A percentile compares a stretch with the other conserved stretches of the same genome.
Conservation (phyloP, 2,329 filamentous ascomycete genomes). For the Beauveria pseudobassiana region DNA sequence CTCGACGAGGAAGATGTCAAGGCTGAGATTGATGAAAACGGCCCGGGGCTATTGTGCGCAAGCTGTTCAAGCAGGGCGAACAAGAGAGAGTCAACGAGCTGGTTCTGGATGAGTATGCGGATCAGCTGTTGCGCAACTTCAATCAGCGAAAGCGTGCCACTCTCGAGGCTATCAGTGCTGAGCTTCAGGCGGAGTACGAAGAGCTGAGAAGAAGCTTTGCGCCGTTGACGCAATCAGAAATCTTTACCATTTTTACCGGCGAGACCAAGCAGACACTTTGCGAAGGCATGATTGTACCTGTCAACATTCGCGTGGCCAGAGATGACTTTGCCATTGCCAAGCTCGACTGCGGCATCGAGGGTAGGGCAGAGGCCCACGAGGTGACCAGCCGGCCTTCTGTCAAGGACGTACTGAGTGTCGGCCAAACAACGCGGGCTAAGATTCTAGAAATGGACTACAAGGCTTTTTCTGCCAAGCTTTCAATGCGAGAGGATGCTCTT, state of each 20-base stretch:
- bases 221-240: conserved; percentile 62
- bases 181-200: conserved; percentile 88
- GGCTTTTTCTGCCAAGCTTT: conserved; percentile 74
- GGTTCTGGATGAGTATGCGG: conserved; percentile 92
- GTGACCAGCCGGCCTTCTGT: conserved; percentile 67
- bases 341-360: conserved; percentile 91
- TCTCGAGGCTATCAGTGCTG: conserved; percentile 89
- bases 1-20: conserved; percentile 98
- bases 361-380: conserved; percentile 74
- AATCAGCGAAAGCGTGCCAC: conserved; percentile 93
- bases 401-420: conserved; percentile 64
- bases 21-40: conserved; percentile 84
- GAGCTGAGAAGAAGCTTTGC: conserved; percentile 80
- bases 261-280: conserved; percentile 78
- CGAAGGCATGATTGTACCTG: conserved; percentile 87
- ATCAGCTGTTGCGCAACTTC: conserved; percentile 88
- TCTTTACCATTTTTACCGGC: conserved; percentile 95
- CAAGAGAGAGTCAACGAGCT: conserved; percentile 95
- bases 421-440: conserved; percentile 84
- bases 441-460: conserved; percentile 82
- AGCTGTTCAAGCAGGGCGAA: conserved; percentile 88
- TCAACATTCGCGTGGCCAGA: conserved; percentile 80
- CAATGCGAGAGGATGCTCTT: conserved; percentile 74
- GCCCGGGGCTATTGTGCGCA: conserved; percentile 82
- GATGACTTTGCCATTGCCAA: conserved; percentile 90